A percentile compares a stretch with the other conserved stretches of the same genome.
Conservation (phyloP, 148 eudicot species). For the Rhododendron ferrugineum region DNA sequence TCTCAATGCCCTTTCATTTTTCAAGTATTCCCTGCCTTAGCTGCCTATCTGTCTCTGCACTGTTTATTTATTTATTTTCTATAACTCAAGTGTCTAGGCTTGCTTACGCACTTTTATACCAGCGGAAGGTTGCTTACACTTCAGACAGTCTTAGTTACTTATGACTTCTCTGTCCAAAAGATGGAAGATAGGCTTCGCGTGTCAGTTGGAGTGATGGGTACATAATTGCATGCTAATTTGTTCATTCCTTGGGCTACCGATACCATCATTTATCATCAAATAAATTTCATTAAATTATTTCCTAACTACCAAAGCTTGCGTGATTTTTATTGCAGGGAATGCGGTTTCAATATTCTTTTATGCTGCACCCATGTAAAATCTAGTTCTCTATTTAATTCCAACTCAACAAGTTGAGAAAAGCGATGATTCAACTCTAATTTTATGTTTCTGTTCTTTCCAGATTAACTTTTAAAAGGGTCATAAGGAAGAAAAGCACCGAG, state of each 20-base stretch:
- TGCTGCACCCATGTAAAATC: slow-evolving; percentile 59
- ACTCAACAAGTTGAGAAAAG: not conserved
- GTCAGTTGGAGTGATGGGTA: slow-evolving; percentile 63
- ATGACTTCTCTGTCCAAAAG: slow-evolving; percentile 1
- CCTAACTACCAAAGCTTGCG: not conserved
- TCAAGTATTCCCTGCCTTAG: not conserved
- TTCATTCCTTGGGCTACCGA: not conserved
- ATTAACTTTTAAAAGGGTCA: slow-evolving; percentile 51
- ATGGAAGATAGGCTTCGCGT: slow-evolving; percentile 56
- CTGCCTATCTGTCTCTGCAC: not conserved
- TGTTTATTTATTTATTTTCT: not conserved
- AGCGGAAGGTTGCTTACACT: not conserved
- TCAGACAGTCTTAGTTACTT: not conserved
- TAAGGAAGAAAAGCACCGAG: slow-evolving; percentile 61
- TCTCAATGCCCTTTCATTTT: not conserved
- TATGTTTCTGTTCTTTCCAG: slow-evolving; percentile 26
- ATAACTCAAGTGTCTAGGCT: not conserved
- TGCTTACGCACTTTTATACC: not conserved
- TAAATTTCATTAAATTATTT: not conserved
- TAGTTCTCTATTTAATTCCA: not conserved
- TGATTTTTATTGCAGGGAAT: slow-evolving; percentile 55
- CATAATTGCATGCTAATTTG: not conserved
- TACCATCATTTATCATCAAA: not conserved
- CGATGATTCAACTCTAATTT: not conserved
- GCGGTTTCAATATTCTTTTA: slow-evolving; percentile 61